Conservation (phyloP, 768 basidiomycete genomes). For the Mycena metata region DNA sequence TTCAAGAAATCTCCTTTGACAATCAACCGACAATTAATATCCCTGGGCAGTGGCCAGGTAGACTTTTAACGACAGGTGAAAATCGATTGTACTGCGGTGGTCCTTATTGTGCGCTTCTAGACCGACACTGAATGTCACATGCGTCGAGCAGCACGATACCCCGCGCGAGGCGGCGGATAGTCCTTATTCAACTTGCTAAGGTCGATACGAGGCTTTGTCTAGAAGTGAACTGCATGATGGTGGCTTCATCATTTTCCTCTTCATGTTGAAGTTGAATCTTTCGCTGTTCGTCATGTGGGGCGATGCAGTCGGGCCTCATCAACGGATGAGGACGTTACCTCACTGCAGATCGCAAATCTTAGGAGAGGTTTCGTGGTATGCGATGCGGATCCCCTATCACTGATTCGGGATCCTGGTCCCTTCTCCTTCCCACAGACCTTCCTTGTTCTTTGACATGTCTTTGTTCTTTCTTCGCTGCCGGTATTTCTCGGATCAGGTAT, state of each 20-base stretch:
- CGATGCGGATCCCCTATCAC: conserved; percentile 5
- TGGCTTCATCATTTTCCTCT: conserved; percentile 46
- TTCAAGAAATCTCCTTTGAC: no score
- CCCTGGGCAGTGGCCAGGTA: no score
- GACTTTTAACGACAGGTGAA: no score
- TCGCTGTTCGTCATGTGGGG: conserved; percentile 53
- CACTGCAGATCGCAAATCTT: conserved; percentile 45
- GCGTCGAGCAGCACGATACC: no score
- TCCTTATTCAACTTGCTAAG: conserved; percentile 62
- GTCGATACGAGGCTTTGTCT: conserved; percentile 64
- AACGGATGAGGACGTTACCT: conserved; percentile 54
- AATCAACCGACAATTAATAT: no score
- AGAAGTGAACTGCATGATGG: not conserved
- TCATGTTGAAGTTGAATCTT: conserved; percentile 60
- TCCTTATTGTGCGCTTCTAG: conserved; percentile 42
- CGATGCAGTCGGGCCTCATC: conserved; percentile 65
- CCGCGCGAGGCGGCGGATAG: conserved; percentile 39
- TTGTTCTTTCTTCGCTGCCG: conserved; percentile 48
- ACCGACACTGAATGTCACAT: conserved; percentile 54
- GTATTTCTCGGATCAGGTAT: conserved; percentile 64
- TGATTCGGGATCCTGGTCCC: not conserved
- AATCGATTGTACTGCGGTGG: not conserved
- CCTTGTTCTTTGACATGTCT: conserved; percentile 17
- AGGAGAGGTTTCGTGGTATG: conserved; percentile 60
- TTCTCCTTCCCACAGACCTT: conserved; percentile 4